Percentiles rank a stretch among this genome's conserved stretches.
Conservation (phyloP, 2,329 filamentous ascomycete species). For the Corynespora cassiicola region DNA sequence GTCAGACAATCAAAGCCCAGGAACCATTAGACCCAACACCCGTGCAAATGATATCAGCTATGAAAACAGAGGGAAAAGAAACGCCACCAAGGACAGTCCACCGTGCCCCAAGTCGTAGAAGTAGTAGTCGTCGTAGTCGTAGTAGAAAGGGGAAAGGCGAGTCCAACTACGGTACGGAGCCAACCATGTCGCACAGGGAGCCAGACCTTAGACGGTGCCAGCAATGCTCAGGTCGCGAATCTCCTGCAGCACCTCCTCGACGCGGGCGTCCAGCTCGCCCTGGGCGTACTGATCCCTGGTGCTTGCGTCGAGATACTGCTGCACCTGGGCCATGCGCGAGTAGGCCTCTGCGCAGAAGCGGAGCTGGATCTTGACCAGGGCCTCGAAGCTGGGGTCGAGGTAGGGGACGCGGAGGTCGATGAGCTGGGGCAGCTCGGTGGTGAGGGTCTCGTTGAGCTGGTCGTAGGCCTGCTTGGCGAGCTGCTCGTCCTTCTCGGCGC, state of each 20-base stretch:
- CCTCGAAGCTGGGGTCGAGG: slow-evolving; percentile 95
- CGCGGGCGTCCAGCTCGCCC: slow-evolving; percentile 86
- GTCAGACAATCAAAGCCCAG: no score
- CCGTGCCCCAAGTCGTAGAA: no score
- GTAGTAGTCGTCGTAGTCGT: no score
- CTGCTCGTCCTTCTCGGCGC: slow-evolving; percentile 94
- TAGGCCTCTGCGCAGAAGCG: slow-evolving; percentile 98
- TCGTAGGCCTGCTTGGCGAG: slow-evolving; percentile 94
- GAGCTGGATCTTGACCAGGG: slow-evolving; percentile 97
- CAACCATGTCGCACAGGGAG: no score
- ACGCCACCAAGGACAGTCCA: no score
- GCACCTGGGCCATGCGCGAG: slow-evolving; percentile 96
- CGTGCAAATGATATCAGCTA: no score
- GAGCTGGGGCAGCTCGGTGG: slow-evolving; percentile 88
- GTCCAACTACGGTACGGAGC: no score
- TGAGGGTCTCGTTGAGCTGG: slow-evolving; percentile 95
- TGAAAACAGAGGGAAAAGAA: no score
- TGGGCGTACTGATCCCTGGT: slow-evolving; percentile 96
- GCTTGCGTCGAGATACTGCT: slow-evolving; percentile 95
- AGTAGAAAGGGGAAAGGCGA: no score
- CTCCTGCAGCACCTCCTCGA: slow-evolving; percentile 96
- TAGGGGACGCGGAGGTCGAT: slow-evolving; percentile 98
- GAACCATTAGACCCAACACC: no score
- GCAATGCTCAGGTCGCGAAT: slow-evolving; percentile 96
- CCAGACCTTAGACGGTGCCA: slow-evolving; percentile 61